Conservation (phyloP, 2,329 filamentous ascomycete genomes). For the Monilinia aucupariae region DNA sequence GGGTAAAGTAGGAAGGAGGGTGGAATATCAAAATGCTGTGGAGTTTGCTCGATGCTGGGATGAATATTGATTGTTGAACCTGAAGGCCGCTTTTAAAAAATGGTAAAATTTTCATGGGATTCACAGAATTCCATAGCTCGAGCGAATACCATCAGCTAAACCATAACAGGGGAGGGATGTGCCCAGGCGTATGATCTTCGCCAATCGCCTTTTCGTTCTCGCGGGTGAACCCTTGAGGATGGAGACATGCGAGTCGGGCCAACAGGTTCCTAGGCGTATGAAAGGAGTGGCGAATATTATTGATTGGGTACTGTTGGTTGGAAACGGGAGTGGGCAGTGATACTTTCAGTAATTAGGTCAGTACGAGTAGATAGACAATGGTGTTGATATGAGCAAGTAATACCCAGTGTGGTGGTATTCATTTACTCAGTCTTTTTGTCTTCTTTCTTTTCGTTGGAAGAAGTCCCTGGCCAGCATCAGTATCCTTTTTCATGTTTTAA, state of each 20-base stretch:
- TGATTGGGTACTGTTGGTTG: neutral
- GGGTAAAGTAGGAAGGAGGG: neutral
- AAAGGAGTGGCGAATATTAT: slow-evolving; percentile 7
- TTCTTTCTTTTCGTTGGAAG: neutral
- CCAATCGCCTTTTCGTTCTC: neutral
- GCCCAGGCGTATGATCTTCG: neutral
- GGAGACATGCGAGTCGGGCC: neutral
- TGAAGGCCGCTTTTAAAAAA: slow-evolving; percentile 16
- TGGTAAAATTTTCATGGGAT: slow-evolving; percentile 14
- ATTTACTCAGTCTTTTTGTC: neutral
- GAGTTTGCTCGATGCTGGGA: slow-evolving; percentile 3
- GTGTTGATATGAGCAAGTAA: neutral
- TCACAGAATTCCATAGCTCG: slow-evolving; percentile 15
- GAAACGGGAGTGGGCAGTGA: slow-evolving; percentile 1
- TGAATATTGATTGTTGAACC: slow-evolving; percentile 3
- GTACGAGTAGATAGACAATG: neutral
- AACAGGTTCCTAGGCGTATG: neutral
- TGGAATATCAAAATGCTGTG: neutral
- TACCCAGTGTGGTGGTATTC: neutral
- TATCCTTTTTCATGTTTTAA: neutral
- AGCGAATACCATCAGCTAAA: neutral
- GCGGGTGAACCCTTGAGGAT: neutral
- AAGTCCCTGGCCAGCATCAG: neutral
- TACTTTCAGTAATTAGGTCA: neutral
- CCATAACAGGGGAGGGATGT: slow-evolving; percentile 3